Evolutionary conservation across 306 rosid species (phyloP), one percentile per base, ranked within the genome.

Genomic region (Begonia masoniana): DNA sequence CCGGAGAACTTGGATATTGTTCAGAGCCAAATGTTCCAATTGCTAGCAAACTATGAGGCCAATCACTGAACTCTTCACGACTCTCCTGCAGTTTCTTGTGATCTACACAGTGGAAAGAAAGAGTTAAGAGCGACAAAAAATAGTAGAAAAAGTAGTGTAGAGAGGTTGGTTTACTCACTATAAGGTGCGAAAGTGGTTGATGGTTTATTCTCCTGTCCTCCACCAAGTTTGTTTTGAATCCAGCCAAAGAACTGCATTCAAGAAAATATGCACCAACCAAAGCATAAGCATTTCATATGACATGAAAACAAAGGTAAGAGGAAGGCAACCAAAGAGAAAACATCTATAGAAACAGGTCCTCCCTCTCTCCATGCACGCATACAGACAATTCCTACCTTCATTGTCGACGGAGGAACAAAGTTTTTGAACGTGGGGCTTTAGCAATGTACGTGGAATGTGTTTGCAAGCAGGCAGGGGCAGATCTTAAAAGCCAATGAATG

Each of bases 1-100:
- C 88, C 15, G 73, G 63, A 55, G 56, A 56, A 15, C 61, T 59
- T 61, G 64, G 57, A 15, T 63, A 55, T 61, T 68, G 75, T 60
- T 66, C 65, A 52, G 64, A 86, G 41, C 99, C 99, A 71, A 92
- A 86, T 13, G 99, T 92, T 68, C 99, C 99, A 13, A 92, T 86
- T 43, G 94, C 89, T 11, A 86, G 77, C 53, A 92, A 71, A 19
- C 86, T 82, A 67, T 92, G 87, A 42, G 96, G 93, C 99, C 96
- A 77, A 54, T 92, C 96, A 13, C 83, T 86, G 58, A 83, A 92
- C 68, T 92, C 99, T 71, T 92, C 99, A 47, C 93, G 65, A 51
- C 80, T 68, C 78, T 81, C 99, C 72, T 66, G 88, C 39, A 31
- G 39, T 70, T 86, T 83, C 56, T 71, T 74, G 17, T 56, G 73